A percentile compares a stretch with the other conserved stretches of the same genome.
Evolutionary conservation across 129 eudicot genomes (phyloP).

Genomic region (Arctium lappa): DNA sequence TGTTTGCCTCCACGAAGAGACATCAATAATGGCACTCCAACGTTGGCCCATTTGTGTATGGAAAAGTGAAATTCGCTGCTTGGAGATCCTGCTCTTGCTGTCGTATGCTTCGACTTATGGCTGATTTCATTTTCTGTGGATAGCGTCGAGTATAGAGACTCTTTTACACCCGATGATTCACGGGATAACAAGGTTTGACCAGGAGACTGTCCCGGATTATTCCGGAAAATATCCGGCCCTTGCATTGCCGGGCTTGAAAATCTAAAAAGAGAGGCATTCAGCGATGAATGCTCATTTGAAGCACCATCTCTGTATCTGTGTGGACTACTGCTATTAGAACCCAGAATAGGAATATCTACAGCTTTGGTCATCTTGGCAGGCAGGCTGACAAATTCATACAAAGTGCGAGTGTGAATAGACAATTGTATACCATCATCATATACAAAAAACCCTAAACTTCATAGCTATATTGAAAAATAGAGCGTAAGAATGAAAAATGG

Average conservation of each 20-base stretch:
- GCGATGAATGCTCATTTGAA: slow-evolving; percentile 33
- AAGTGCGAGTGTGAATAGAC: background rate
- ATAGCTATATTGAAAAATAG: background rate
- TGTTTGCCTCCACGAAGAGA: slow-evolving; percentile 39
- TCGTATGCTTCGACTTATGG: slow-evolving; percentile 20
- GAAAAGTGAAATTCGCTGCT: slow-evolving; percentile 74
- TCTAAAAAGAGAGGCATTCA: slow-evolving; percentile 38
- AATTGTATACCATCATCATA: background rate
- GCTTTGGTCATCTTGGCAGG: slow-evolving; percentile 49
- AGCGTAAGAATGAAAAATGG: background rate
- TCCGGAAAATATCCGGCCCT: slow-evolving; percentile 22
- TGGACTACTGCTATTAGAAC: slow-evolving; percentile 28
- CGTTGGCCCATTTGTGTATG: slow-evolving; percentile 80
- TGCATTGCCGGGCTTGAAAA: slow-evolving; percentile 39
- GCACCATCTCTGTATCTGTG: slow-evolving; percentile 12
- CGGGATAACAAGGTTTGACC: slow-evolving; percentile 44
- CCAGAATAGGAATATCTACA: slow-evolving; percentile 46
- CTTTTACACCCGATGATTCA: slow-evolving; percentile 33
- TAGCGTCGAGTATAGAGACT: slow-evolving; percentile 6
- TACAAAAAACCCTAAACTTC: background rate
- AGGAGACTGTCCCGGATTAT: slow-evolving; percentile 18
- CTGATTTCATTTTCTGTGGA: slow-evolving; percentile 27
- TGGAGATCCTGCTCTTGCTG: slow-evolving; percentile 31
- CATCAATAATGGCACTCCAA: slow-evolving; percentile 56
- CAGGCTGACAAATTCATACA: slow-evolving; percentile 33